Conservation (phyloP, 1,284 basidiomycete genomes). For the Puccinia triticina region DNA sequence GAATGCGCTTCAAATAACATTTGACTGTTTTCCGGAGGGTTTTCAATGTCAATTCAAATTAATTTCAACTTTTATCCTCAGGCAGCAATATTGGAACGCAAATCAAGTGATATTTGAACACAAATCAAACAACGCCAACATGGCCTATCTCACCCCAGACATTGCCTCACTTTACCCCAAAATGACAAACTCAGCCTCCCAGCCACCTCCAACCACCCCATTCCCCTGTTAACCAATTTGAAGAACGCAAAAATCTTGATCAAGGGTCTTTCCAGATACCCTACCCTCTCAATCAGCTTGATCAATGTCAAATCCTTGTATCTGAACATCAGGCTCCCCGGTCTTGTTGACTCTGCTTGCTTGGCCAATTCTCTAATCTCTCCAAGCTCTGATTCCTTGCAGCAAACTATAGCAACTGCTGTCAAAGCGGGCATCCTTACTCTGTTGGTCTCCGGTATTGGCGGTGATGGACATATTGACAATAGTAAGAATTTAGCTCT, state of each 20-base stretch:
- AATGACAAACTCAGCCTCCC: no score
- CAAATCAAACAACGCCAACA: no score
- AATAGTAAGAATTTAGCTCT: conserved; percentile 72
- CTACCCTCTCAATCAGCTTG: conserved; percentile 81
- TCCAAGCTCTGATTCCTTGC: conserved; percentile 70
- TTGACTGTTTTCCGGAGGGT: no score
- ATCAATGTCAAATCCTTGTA: conserved; percentile 96
- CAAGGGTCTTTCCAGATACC: conserved; percentile 88
- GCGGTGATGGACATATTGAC: conserved; percentile 66
- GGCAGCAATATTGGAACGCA: no score
- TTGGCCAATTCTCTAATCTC: conserved; percentile 69
- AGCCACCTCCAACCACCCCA: conserved; percentile 99
- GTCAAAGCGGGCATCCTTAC: conserved; percentile 85
- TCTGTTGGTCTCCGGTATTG: conserved; percentile 75
- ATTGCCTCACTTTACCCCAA: no score
- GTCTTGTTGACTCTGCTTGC: conserved; percentile 82
- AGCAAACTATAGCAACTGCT: conserved; percentile 68
- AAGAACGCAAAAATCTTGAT: conserved; percentile 97
- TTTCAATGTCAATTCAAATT: no score
- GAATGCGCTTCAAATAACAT: no score
- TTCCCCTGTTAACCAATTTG: conserved; percentile 96
- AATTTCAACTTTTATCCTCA: no score
- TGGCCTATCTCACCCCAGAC: no score
- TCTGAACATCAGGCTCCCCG: conserved; percentile 85
- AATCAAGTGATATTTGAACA: no score